These are phyloP conservation scores for Atalantia buxifolia DNA, from an alignment of 345 rosid genomes.

Conservation along the genomic window DNA sequence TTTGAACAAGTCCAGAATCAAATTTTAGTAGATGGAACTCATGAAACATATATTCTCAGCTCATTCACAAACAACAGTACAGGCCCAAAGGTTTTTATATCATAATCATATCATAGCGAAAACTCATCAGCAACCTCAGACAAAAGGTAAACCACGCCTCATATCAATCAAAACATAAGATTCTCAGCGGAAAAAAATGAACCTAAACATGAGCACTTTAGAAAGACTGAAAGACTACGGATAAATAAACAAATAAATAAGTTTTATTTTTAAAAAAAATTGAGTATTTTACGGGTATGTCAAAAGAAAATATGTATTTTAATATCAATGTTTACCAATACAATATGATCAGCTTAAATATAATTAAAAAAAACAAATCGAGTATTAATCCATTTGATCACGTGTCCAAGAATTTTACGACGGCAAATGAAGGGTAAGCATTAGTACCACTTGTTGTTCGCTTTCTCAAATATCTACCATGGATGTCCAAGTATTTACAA, in stretches of 20 bases:
- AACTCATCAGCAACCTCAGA: background rate
- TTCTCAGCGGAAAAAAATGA: no score
- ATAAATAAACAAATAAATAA: no score
- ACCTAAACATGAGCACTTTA: no score
- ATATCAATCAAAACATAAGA: no score
- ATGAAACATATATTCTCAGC: background rate
- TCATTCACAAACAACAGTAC: background rate
- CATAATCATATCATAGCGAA: background rate
- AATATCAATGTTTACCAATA: no score
- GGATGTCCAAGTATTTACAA: background rate
- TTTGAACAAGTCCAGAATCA: background rate
- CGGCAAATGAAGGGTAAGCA: no score
- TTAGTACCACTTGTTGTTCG: no score
- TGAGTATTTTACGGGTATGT: background rate
- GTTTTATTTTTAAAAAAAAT: background rate
- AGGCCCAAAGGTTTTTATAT: no score
- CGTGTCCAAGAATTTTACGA: background rate
- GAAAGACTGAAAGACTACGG: no score
- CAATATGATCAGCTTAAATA: no score
- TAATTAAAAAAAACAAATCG: no score
- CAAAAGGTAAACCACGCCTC: background rate
- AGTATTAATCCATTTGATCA: background rate
- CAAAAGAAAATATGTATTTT: background rate
- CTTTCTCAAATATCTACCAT: background rate
- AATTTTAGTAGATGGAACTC: background rate